phyloP scores from a whole-genome alignment of 1,284 basidiomycete genomes.

The Pyrrhoderma noxium region DNA sequence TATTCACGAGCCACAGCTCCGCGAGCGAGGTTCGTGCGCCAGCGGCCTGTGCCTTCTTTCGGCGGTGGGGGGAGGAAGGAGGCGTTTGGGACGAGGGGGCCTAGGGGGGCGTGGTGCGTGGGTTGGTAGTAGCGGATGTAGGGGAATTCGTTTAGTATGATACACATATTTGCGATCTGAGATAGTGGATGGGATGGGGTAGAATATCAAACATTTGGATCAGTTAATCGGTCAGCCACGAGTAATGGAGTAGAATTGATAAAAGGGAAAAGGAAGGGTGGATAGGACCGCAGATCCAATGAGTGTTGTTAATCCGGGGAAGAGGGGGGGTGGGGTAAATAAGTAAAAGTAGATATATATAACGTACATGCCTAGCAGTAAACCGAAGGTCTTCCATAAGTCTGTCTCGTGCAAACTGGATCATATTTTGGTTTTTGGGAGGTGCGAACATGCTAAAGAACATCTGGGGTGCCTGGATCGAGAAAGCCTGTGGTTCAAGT shows the following conservation, averaged over 20 bases:
- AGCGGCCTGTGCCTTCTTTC: conserved; percentile 48
- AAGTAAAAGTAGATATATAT: neutral
- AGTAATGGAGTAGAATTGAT: too few species aligned
- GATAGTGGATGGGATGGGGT: conserved; percentile 5
- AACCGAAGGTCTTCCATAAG: conserved; percentile 82
- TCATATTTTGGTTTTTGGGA: conserved; percentile 58
- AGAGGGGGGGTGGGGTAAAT: neutral
- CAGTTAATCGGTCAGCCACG: too few species aligned
- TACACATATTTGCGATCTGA: conserved; percentile 85
- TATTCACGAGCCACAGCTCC: conserved; percentile 51
- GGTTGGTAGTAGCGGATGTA: conserved; percentile 93
- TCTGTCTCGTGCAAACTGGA: conserved; percentile 53
- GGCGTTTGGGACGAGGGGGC: conserved; percentile 64
- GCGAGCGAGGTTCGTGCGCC: conserved; percentile 68
- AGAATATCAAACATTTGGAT: neutral
- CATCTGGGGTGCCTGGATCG: conserved; percentile 62
- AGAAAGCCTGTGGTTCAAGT: conserved; percentile 79
- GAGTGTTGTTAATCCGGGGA: neutral
- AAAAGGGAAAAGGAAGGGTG: too few species aligned
- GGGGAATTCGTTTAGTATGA: conserved; percentile 90
- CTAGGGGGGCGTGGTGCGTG: conserved; percentile 76
- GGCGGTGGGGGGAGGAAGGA: conserved; percentile 45
- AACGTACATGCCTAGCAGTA: conserved; percentile 28
- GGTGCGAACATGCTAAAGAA: conserved; percentile 88
- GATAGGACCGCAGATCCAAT: too few species aligned